Evolutionary conservation across 2,329 filamentous ascomycete species (phyloP).

Genomic region (Claviceps digitariae): DNA sequence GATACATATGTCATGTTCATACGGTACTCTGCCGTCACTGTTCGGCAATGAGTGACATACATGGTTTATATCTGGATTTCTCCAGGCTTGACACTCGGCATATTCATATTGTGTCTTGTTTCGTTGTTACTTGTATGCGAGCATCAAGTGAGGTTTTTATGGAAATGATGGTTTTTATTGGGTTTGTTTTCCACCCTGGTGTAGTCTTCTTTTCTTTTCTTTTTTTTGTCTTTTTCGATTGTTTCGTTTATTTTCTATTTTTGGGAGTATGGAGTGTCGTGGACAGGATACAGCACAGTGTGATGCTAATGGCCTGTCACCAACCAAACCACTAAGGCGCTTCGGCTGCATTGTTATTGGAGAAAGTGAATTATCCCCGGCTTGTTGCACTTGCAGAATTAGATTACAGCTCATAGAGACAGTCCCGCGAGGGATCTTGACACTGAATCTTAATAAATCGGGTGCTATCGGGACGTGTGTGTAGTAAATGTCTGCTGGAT

Average conservation of each 20-base stretch:
- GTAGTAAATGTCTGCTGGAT: too few species aligned
- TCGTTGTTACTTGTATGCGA: not conserved
- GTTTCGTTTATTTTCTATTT: not conserved
- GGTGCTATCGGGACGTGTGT: too few species aligned
- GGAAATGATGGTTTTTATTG: not conserved
- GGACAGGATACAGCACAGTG: not conserved
- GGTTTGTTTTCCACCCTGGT: too few species aligned
- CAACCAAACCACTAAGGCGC: not conserved
- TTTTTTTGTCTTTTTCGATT: not conserved
- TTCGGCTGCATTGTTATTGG: not conserved
- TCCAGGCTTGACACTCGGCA: not conserved
- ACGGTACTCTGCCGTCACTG: not conserved
- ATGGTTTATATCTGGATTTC: not conserved
- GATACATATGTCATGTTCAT: too few species aligned
- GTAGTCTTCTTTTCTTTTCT: not conserved
- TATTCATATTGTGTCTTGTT: not conserved
- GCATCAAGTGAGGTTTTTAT: not conserved
- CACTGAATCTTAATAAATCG: too few species aligned
- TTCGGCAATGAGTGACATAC: not conserved
- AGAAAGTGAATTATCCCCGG: not conserved
- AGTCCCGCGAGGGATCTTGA: not conserved
- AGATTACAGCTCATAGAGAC: not conserved
- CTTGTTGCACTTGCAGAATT: not conserved
- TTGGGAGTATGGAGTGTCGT: not conserved
- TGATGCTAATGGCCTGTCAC: not conserved